These are phyloP conservation scores for Colletotrichum tofieldiae DNA, from an alignment of 2,329 filamentous ascomycete genomes.

Conservation along the genomic window DNA sequence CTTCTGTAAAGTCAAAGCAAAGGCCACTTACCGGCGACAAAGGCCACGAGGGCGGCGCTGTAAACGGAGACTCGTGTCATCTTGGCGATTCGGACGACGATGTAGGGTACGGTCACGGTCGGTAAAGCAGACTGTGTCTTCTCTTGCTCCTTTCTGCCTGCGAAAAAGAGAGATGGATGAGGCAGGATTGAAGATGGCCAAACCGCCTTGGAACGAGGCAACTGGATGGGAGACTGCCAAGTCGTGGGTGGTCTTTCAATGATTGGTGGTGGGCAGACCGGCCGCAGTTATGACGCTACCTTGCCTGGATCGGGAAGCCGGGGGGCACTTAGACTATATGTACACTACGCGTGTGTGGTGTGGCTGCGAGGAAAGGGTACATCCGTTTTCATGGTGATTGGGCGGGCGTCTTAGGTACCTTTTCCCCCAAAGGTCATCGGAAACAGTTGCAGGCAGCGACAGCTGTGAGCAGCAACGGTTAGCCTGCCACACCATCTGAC, in stretches of 20 bases:
- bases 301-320: constrained; percentile 36
- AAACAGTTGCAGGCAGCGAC: constrained; percentile 1
- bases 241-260: constrained; percentile 29
- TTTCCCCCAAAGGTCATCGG: not conserved
- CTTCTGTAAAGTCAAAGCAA: constrained; percentile 10
- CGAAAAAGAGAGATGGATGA: constrained; percentile 13
- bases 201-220: constrained; percentile 24
- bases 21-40: constrained; percentile 59
- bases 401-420: not conserved
- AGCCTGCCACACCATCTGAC: constrained; percentile 3
- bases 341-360: constrained; percentile 16
- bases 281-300: constrained; percentile 42
- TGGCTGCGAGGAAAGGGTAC: constrained; percentile 1
- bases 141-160: constrained; percentile 32
- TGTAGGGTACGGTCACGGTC: not conserved
- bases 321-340: not conserved
- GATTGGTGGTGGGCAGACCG: constrained; percentile 36
- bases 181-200: constrained; percentile 12
- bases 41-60: constrained; percentile 58
- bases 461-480: not conserved
- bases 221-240: constrained; percentile 12
- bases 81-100: constrained; percentile 18
- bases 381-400: not conserved
- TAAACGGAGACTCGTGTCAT: constrained; percentile 65
- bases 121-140: constrained; percentile 4